Evolutionary conservation across 352 stramenopile genomes (phyloP), one percentile per base, ranked within the genome.

Genomic region (Phytophthora hibernalis): DNA sequence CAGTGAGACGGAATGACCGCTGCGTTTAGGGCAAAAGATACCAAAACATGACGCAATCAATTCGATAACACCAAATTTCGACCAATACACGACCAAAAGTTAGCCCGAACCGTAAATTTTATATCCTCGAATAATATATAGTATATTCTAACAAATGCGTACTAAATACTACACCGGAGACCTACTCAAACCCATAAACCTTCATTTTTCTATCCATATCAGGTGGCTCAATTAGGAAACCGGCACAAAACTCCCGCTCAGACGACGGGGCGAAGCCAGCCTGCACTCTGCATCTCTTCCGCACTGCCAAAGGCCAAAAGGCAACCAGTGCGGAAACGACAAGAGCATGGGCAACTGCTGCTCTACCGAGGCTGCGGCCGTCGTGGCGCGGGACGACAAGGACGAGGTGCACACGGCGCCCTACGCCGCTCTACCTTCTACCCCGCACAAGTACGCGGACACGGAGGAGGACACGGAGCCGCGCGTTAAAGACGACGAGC

Each of bases 301-400:
- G 59, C 59, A 58, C 24, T 57, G 22, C 10, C 45, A 28, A 21
- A 42, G 30, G 28, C 44, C 35, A 70, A 69, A 69, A 62, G 61
- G 58, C 58, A 64, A 66, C 40, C 56, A 74, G 70, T 70, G 61
- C 60, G 59, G 51, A 71, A 74, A 66, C 20, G 20, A 56, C 42
- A 20, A 48, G 5, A 11, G 12, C 65, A 65, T 95, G 87, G 87
- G 87, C 26, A 93, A 93, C 59, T 95, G 87, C 79, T 95, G 87
- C 83, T 95, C 87, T 26, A 88, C 72, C 8, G 81, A 91, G 22
- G 77, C 81, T 20, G 71, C 76, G 30, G 73, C 71, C 38, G 74
- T 82, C 47, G 78, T 83, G 24, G 64, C 75, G 52, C 61, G 52
- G 43, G 16, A 18, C 24, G 45, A 57, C 33, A 70, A 74, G 51